phyloP scores from a whole-genome alignment of 2,329 filamentous ascomycete genomes.

The Neopestalotiopsis sp. region DNA sequence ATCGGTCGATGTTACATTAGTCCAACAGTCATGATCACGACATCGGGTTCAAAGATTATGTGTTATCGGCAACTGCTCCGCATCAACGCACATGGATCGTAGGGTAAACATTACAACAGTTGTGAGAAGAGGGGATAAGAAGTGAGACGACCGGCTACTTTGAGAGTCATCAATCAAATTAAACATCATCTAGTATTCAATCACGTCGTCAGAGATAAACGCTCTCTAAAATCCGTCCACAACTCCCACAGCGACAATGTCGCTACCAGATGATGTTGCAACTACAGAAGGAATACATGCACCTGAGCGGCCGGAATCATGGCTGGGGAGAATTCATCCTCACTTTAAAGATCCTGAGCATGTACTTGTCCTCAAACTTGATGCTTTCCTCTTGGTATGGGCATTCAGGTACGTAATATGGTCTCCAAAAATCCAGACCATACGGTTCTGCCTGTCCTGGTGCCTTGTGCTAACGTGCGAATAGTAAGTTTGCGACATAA shows the following conservation, averaged over 20 bases:
- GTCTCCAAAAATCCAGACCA: not conserved
- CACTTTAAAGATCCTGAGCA: slow-evolving; percentile 35
- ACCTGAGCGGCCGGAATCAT: slow-evolving; percentile 21
- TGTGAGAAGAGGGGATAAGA: not conserved
- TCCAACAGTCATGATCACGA: not conserved
- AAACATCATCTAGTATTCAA: too few relatives aligned
- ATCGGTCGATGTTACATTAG: not conserved
- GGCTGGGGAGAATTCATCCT: slow-evolving; percentile 35
- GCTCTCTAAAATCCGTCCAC: too few relatives aligned
- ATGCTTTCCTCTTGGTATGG: slow-evolving; percentile 36
- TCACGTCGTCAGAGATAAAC: too few relatives aligned
- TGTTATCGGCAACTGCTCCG: not conserved
- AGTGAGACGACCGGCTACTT: too few relatives aligned
- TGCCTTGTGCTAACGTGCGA: not conserved
- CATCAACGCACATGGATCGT: not conserved
- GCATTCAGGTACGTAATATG: slow-evolving; percentile 29
- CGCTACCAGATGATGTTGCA: not conserved
- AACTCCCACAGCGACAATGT: not conserved
- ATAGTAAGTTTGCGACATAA: not conserved
- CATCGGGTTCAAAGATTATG: not conserved
- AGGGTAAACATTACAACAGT: not conserved
- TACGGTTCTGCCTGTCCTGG: not conserved
- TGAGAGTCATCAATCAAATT: too few relatives aligned
- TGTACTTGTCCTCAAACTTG: slow-evolving; percentile 35
- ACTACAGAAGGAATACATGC: not conserved